Evolutionary conservation across 805 yeast genomes (phyloP).

Genomic region (Torulaspora gathmanii): DNA sequence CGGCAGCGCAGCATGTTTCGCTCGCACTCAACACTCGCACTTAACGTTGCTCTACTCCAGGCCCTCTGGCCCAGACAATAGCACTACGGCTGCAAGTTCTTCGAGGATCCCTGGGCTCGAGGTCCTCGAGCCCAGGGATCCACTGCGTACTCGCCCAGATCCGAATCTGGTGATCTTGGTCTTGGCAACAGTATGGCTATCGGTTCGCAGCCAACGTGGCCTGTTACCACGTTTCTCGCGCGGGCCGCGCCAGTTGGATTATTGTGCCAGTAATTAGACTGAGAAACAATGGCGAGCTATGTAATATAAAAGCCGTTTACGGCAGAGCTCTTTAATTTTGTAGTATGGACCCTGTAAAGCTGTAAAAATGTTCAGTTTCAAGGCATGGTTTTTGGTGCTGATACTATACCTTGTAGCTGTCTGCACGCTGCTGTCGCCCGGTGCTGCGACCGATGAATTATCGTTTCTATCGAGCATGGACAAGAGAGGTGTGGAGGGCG

Average conservation of each 20-base stretch:
- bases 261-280: not conserved
- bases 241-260: not conserved
- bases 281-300: not conserved
- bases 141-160: too few species aligned
- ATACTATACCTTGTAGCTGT: conserved; percentile 8
- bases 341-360: not conserved
- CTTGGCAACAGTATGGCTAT: too few species aligned
- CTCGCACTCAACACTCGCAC: too few species aligned
- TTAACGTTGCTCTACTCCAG: too few species aligned
- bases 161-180: too few species aligned
- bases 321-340: too few species aligned
- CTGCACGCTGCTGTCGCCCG: conserved; percentile 9
- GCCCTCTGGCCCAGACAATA: too few species aligned
- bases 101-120: too few species aligned
- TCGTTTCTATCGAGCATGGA: conserved; percentile 8
- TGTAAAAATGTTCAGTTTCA: not conserved
- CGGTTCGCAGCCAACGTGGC: not conserved
- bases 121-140: too few species aligned
- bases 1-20: too few species aligned
- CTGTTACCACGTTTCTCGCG: not conserved
- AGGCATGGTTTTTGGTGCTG: conserved; percentile 11
- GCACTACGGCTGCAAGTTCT: too few species aligned
- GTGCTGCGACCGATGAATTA: conserved; percentile 1
- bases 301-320: not conserved
- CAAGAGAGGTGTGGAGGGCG: conserved; percentile 2